Conservation (phyloP, 768 basidiomycete species). For the Leccinum imitatum region DNA sequence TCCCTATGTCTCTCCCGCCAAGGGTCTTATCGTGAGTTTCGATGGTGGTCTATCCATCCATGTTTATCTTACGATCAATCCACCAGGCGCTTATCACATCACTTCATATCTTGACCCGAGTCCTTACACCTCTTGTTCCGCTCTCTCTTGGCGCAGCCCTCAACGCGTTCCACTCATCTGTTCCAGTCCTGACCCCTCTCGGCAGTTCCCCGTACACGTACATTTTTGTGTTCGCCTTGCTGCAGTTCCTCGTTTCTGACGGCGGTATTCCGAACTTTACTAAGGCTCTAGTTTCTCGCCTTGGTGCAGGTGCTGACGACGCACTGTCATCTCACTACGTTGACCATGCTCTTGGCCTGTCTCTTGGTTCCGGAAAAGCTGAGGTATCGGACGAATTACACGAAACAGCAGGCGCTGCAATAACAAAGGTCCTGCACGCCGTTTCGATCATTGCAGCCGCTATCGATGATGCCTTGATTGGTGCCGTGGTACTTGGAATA, state of each 20-base stretch:
- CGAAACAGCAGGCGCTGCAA: slow-evolving; percentile 7
- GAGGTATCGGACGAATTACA: slow-evolving; percentile 67
- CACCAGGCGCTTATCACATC: slow-evolving; percentile 62
- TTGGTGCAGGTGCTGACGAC: slow-evolving; percentile 86
- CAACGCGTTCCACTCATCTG: slow-evolving; percentile 16
- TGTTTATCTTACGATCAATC: slow-evolving; percentile 4
- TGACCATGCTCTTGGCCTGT: slow-evolving; percentile 84
- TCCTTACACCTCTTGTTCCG: slow-evolving; percentile 75
- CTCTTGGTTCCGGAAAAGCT: slow-evolving; percentile 78
- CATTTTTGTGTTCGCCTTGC: slow-evolving; percentile 62
- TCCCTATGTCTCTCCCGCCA: slow-evolving; percentile 23
- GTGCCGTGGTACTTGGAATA: slow-evolving; percentile 61
- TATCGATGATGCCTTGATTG: slow-evolving; percentile 75
- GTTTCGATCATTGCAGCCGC: slow-evolving; percentile 73
- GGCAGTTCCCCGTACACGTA: slow-evolving; percentile 62
- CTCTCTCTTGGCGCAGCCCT: slow-evolving; percentile 56
- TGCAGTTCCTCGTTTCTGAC: slow-evolving; percentile 74
- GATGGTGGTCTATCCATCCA: background rate
- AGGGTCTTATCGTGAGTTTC: slow-evolving; percentile 25
- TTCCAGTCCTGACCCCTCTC: slow-evolving; percentile 22
- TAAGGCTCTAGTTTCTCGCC: slow-evolving; percentile 77
- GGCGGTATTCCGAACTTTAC: slow-evolving; percentile 73
- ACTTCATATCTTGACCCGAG: slow-evolving; percentile 69
- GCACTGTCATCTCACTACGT: slow-evolving; percentile 61
- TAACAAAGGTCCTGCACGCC: slow-evolving; percentile 19